Evolutionary conservation across 768 basidiomycete species (phyloP).

Genomic region (Suillus placidus): DNA sequence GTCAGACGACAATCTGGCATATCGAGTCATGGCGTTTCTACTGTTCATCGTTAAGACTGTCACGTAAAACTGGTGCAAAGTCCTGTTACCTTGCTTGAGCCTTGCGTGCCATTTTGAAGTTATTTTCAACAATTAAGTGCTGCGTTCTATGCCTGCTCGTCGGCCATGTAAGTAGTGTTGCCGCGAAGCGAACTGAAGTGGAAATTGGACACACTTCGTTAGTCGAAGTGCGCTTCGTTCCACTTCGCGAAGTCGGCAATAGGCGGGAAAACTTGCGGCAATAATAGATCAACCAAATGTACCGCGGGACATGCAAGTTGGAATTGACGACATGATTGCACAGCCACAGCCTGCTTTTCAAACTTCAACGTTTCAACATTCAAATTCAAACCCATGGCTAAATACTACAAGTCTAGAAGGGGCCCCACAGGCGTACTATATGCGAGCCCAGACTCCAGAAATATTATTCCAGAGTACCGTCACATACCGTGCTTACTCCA

Average conservation of each 20-base stretch:
- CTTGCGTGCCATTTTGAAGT: no score
- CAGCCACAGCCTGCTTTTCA: not conserved
- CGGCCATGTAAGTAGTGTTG: constrained; percentile 15
- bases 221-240: no score
- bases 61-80: no score
- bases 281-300: not conserved
- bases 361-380: not conserved
- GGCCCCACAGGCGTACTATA: not conserved
- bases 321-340: not conserved
- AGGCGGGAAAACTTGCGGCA: not conserved
- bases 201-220: constrained; percentile 7
- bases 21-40: no score
- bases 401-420: no score
- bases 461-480: not conserved
- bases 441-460: not conserved
- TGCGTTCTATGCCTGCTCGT: no score
- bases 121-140: no score
- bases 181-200: constrained; percentile 10
- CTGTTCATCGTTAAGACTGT: no score
- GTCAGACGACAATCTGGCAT: no score
- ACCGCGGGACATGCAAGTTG: not conserved
- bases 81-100: no score
- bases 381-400: not conserved
- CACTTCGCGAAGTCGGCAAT: not conserved
- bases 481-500: not conserved